Evolutionary conservation across 371 early-diverging fungal species (phyloP).

Genomic region (Batrachochytrium dendrobatidis): DNA sequence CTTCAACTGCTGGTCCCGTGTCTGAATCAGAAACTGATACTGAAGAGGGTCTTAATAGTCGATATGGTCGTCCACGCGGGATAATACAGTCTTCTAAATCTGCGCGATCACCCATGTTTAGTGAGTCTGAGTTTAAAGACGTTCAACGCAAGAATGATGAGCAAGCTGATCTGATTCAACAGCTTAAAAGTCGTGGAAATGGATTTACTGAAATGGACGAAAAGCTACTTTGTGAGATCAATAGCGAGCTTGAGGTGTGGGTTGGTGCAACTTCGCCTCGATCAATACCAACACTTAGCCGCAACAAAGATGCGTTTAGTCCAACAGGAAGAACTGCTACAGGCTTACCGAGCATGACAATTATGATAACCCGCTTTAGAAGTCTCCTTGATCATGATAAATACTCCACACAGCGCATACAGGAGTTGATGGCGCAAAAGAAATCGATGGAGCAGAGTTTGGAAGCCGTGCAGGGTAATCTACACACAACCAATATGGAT

Average conservation of each 20-base stretch:
- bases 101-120: too few relatives aligned
- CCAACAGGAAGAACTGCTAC: not conserved
- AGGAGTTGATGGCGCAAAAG: slow-evolving; percentile 28
- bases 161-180: not conserved
- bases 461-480: not conserved
- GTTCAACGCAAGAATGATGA: not conserved
- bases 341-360: not conserved
- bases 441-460: slow-evolving; percentile 21
- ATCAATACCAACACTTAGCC: not conserved
- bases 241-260: slow-evolving; percentile 2
- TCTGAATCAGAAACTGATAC: not conserved
- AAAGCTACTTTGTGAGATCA: not conserved
- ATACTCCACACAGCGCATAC: slow-evolving; percentile 19
- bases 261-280: not conserved
- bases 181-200: not conserved
- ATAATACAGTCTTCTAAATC: not conserved
- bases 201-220: not conserved
- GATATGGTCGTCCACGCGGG: slow-evolving; percentile 1
- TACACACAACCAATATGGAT: not conserved
- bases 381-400: slow-evolving; percentile 16
- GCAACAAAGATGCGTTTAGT: not conserved
- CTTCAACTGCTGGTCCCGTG: not conserved
- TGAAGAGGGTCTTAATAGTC: not conserved
- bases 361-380: slow-evolving; percentile 19
- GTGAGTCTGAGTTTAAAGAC: not conserved